Base-by-base conservation (phyloP, 495 filamentous ascomycete genomes). In the Chlorociboria aeruginascens region DNA sequence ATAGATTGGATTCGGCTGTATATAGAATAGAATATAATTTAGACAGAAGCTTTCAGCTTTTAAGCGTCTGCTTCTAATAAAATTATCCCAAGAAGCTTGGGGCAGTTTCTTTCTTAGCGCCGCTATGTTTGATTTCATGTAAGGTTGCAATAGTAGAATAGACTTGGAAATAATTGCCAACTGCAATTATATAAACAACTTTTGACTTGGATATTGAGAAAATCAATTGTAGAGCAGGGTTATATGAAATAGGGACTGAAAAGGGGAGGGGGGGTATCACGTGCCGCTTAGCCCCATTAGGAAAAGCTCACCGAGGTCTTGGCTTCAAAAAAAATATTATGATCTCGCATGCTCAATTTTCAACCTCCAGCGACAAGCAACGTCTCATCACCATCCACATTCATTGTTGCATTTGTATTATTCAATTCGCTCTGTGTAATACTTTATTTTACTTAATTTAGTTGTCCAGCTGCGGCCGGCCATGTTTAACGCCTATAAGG, bases 401-500 rank as follows among this genome's bases (percentile, higher is more conserved):
- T 49, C 46, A 33, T 44, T 53, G 40, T 34, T 25, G 12, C 30
- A 34, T 20, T 32, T 40, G 35, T 29, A 14, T 40, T 45, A 32
- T 39, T 28, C 3, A 35, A 33, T 40, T 34, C 37, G 16, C 34
- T 35, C 48, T 50, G 20, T 25, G 42, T 47, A 40, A 44, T 50
- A 40, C 8, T 44, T 45, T 49, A 17, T 16, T 48, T 16, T 41
- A n/a, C 16, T 44, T 41, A 6, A 17, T 25, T 25, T n/a, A 25
- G 7, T 41, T 28, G 35, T 38, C 1, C 14, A 31, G 8, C 35
- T 28, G 10, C 28, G 13, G 29, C 50, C 43, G 14, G 54, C 16
- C 40, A 60, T 60, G 57, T 55, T 53, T 32, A 50, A 46, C 45
- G 31, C 37, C 43, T 57, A 48, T 37, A 57, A 46, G 48, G 50